Conservation (phyloP, 176 grass and related monocot genomes). For the Carex pumila region DNA sequence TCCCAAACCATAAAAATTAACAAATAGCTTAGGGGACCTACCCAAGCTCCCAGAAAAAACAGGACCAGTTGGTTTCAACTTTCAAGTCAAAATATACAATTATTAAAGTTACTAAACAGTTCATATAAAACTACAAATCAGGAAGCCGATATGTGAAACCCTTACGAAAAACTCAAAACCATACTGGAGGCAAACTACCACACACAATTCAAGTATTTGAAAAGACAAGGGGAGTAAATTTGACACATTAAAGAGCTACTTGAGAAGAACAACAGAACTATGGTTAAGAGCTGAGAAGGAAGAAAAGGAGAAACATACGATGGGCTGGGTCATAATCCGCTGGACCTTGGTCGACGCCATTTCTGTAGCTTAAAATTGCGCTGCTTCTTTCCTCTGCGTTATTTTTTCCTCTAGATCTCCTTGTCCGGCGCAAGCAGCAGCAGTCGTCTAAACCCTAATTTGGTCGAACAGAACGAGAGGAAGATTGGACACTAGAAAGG, state of each 20-base stretch:
- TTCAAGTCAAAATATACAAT: neutral
- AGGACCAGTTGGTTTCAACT: neutral
- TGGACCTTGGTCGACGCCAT: constrained; percentile 99
- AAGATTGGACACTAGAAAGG: neutral
- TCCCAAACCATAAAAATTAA: neutral
- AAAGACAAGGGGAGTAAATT: neutral
- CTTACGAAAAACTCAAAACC: neutral
- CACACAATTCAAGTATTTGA: neutral
- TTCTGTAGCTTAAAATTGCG: constrained; percentile 9
- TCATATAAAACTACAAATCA: neutral
- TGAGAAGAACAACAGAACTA: neutral
- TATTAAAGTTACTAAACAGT: neutral
- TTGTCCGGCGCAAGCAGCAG: neutral
- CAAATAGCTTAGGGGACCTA: neutral
- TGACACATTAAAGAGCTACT: neutral
- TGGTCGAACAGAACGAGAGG: neutral
- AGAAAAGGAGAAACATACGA: constrained; percentile 43
- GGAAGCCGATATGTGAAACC: neutral
- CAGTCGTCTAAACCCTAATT: constrained; percentile 44
- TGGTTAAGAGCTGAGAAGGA: neutral
- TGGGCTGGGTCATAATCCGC: constrained; percentile 99
- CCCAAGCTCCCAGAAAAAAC: neutral
- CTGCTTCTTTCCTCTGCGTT: neutral
- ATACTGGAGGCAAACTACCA: neutral
- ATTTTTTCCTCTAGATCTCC: neutral